phyloP scores from a whole-genome alignment of 169 alveolate genomes.

The Plasmodium blacklocki region DNA sequence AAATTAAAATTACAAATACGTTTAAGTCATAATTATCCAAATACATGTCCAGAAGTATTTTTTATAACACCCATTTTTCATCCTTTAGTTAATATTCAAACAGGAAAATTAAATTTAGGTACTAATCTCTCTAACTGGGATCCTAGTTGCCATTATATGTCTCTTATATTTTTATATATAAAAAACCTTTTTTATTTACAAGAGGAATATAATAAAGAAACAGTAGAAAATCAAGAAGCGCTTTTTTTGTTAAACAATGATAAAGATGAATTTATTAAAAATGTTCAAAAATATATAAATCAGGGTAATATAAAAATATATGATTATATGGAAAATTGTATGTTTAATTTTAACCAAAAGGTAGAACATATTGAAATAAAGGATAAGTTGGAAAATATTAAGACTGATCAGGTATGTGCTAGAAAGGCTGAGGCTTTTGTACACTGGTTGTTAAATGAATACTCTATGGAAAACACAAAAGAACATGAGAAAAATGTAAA shows the following conservation, averaged over 20 bases:
- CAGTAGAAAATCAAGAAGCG: constrained; percentile 47
- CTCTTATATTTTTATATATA: constrained; percentile 49
- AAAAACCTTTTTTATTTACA: constrained; percentile 51
- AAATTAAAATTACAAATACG: constrained; percentile 47
- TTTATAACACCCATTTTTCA: constrained; percentile 51
- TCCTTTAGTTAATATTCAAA: constrained; percentile 38
- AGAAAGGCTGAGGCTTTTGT: constrained; percentile 61
- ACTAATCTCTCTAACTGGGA: constrained; percentile 20
- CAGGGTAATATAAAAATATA: constrained; percentile 7
- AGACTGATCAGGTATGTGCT: constrained; percentile 21
- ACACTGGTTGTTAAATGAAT: constrained; percentile 68
- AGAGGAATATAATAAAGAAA: constrained; percentile 39
- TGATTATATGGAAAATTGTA: constrained; percentile 26
- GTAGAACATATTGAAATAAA: constrained; percentile 5
- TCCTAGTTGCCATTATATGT: constrained; percentile 57
- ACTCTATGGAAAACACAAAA: neutral
- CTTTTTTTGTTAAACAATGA: constrained; percentile 39
- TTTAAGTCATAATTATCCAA: constrained; percentile 53
- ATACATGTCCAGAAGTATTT: constrained; percentile 47
- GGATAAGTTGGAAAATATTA: constrained; percentile 21
- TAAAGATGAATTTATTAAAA: constrained; percentile 26
- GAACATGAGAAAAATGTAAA: neutral
- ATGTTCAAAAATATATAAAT: constrained; percentile 35
- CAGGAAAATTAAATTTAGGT: constrained; percentile 69
- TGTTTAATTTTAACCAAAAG: constrained; percentile 37